Conservation (phyloP, 2,329 filamentous ascomycete genomes). For the Penicillium sp. region DNA sequence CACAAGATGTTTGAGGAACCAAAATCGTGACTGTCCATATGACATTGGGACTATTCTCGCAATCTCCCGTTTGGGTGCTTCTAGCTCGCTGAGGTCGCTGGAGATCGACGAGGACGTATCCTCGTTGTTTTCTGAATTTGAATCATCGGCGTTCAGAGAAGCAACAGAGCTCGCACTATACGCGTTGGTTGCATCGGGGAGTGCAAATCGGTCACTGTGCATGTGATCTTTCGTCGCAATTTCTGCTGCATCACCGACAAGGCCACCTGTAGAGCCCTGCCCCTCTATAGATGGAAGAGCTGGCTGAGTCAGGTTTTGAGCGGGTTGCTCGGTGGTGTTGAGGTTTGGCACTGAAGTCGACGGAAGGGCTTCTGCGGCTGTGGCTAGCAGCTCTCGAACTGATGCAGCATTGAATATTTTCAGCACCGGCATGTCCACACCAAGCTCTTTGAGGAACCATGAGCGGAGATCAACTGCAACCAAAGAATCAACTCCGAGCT, state of each 20-base stretch:
- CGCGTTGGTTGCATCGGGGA: neutral
- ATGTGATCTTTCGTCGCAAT: neutral
- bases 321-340: neutral
- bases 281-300: neutral
- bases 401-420: constrained; percentile 27
- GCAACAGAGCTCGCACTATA: constrained; percentile 12
- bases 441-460: constrained; percentile 26
- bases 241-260: neutral
- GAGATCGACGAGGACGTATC: constrained; percentile 13
- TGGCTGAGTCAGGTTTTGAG: neutral
- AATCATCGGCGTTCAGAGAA: constrained; percentile 13
- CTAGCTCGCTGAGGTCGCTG: neutral
- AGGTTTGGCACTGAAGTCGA: constrained; percentile 15
- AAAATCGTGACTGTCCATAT: constrained; percentile 46
- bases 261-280: neutral
- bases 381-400: constrained; percentile 17
- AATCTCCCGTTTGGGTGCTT: neutral
- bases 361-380: constrained; percentile 11
- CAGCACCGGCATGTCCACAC: constrained; percentile 25
- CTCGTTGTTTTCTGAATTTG: constrained; percentile 16
- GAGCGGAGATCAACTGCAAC: constrained; percentile 29
- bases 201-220: constrained; percentile 5
- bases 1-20: constrained; percentile 32
- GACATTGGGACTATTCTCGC: constrained; percentile 34
- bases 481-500: constrained; percentile 28